Base-by-base conservation (phyloP, 352 stramenopile species). In the Pythium brassicae region DNA sequence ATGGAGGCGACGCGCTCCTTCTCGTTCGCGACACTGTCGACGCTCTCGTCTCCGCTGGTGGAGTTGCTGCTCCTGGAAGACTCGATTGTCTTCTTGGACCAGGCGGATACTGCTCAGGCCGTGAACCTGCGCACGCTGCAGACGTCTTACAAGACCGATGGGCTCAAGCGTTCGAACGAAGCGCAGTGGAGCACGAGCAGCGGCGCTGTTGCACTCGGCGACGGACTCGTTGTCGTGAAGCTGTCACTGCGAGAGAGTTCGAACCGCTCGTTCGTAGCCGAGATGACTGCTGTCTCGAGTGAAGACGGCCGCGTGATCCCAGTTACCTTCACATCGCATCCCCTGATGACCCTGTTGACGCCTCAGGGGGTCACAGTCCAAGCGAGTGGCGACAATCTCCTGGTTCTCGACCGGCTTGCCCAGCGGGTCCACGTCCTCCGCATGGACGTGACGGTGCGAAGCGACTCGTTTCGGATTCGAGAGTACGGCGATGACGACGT, bases 101-200 rank as follows among this genome's bases (percentile, higher is more conserved):
- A 25, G 4, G 57, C 61, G 11, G 63, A 69, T 5, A 57, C 55
- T 1, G 64, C 74, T 5, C 75, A 86, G 45, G 76, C 68, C 12
- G 54, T 86, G 9, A 81, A 78, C 43, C 23, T 71, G 15, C 64
- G 61, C 8, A 86, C 70, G 37, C 68, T 77, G 46, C 75, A 86
- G 50, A 76, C 66, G 8, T 86, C 75, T 32, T 56, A 63, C 32
- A 62, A 66, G 39, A 55, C 57, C 32, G 63, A 39, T 4, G 40
- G 39, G 15, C 54, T 55, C 29, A 29, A 34, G 15, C 19, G 42
- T 26, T 12, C 14, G 4, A 11, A 48, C 14, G 25, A 22, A 4
- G 34, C n/a, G n/a, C n/a, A 44, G 9, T 37, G 15, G 35, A 19
- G 22, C 8, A 9, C 19, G 19, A 56, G 40, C 53, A 59, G 53